These are phyloP conservation scores for Kwoniella mangroviensis DNA, from an alignment of 768 basidiomycete species.

Conservation along the genomic window DNA sequence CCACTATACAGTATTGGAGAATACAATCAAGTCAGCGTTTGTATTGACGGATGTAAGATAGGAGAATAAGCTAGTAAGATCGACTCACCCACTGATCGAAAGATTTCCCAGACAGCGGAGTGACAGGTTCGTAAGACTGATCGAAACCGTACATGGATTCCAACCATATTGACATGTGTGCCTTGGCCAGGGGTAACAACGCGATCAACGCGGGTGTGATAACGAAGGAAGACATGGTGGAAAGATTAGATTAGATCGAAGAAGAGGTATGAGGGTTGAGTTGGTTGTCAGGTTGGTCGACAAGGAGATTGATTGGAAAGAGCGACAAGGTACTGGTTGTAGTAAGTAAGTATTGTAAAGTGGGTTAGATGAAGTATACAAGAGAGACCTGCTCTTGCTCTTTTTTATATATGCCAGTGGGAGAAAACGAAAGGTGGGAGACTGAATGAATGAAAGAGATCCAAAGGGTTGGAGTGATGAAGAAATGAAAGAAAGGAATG, in stretches of 20 bases:
- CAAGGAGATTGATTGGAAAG: not conserved
- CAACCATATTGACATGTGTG: constrained; percentile 30
- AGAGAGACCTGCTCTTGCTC: not conserved
- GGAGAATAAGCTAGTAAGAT: not conserved
- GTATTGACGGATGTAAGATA: not conserved
- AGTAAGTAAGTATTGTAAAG: not conserved
- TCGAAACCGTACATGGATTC: constrained; percentile 29
- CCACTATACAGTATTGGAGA: constrained; percentile 30
- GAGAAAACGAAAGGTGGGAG: not conserved
- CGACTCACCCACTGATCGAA: constrained; percentile 36
- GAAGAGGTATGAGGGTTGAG: not conserved
- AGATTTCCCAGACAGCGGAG: constrained; percentile 26
- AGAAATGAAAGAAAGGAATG: not conserved
- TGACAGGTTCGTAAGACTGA: constrained; percentile 14
- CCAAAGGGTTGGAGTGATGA: not conserved
- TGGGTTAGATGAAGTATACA: not conserved
- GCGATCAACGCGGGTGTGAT: constrained; percentile 13
- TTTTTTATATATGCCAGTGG: not conserved
- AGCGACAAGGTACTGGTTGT: not conserved
- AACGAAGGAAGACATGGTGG: not conserved
- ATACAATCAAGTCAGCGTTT: not conserved
- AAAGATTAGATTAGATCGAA: not conserved
- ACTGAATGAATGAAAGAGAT: constrained; percentile 1
- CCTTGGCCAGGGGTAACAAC: constrained; percentile 21
- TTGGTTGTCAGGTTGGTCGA: not conserved